Conservation (phyloP, 2,329 filamentous ascomycete genomes). For the Claviceps quebecensis region DNA sequence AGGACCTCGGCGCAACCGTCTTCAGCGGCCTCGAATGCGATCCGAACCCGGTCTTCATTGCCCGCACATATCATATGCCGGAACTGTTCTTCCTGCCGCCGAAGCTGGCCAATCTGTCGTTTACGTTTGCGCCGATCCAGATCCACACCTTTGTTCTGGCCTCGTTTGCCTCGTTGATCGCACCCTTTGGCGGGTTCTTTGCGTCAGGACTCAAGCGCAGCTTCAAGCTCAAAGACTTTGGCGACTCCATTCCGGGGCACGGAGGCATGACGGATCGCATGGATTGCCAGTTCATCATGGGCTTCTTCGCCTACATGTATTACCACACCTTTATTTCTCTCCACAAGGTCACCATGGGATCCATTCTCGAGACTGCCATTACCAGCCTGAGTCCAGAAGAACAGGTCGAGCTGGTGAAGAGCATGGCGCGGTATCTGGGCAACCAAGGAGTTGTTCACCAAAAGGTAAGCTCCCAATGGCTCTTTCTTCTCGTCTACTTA, state of each 20-base stretch:
- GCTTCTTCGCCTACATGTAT: slow-evolving; percentile 96
- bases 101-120: slow-evolving; percentile 41
- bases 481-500: neutral
- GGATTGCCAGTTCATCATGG: slow-evolving; percentile 99
- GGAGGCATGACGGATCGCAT: slow-evolving; percentile 97
- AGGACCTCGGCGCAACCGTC: slow-evolving; percentile 83
- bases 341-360: slow-evolving; percentile 71
- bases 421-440: slow-evolving; percentile 47
- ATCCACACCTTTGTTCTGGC: slow-evolving; percentile 83
- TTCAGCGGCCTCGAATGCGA: slow-evolving; percentile 82
- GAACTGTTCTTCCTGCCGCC: slow-evolving; percentile 54
- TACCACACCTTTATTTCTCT: slow-evolving; percentile 94
- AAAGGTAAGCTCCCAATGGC: slow-evolving; percentile 11
- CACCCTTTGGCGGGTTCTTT: slow-evolving; percentile 96
- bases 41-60: slow-evolving; percentile 81
- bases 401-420: slow-evolving; percentile 67
- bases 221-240: slow-evolving; percentile 99
- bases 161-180: slow-evolving; percentile 90
- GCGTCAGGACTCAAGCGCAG: slow-evolving; percentile 94
- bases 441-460: slow-evolving; percentile 41
- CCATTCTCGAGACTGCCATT: slow-evolving; percentile 81
- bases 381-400: slow-evolving; percentile 78
- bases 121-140: slow-evolving; percentile 78
- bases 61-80: slow-evolving; percentile 60
- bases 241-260: slow-evolving; percentile 92